A percentile compares a stretch with the other conserved stretches of the same genome.
Evolutionary conservation across 768 basidiomycete genomes (phyloP).

Genomic region (Botryobasidium botryosum): DNA sequence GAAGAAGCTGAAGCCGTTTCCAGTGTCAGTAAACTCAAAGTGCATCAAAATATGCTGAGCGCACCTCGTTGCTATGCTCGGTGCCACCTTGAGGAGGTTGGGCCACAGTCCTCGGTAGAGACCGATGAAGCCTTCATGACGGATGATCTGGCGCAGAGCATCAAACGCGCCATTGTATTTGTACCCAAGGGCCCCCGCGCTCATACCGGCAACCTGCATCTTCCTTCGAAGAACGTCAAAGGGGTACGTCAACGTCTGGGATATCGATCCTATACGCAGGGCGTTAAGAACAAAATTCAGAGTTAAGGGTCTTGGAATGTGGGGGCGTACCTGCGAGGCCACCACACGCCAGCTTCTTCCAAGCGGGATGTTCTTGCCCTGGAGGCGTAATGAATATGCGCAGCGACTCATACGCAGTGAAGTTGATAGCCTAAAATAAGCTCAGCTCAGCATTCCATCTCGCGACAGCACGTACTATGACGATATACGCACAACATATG

Average conservation of each 20-base stretch:
- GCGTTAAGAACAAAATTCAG: neutral
- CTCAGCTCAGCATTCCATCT: neutral
- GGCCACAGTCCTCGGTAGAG: conserved; percentile 82
- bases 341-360: conserved; percentile 66
- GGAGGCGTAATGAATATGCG: conserved; percentile 66
- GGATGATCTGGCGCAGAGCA: conserved; percentile 50
- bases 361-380: conserved; percentile 41
- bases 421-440: conserved; percentile 46
- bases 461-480: neutral
- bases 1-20: conserved; percentile 8
- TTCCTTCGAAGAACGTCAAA: conserved; percentile 89
- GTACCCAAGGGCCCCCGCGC: conserved; percentile 32
- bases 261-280: conserved; percentile 48
- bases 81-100: conserved; percentile 78
- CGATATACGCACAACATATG: conserved; percentile 24
- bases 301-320: conserved; percentile 1
- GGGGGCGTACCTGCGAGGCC: conserved; percentile 54
- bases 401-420: conserved; percentile 81
- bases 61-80: conserved; percentile 63
- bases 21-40: too few species aligned
- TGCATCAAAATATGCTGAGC: too few species aligned
- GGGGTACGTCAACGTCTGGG: conserved; percentile 89
- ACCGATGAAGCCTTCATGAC: conserved; percentile 56
- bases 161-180: conserved; percentile 72
- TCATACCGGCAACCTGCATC: conserved; percentile 86